Percentiles rank a stretch among this genome's conserved stretches.
Conservation (phyloP, 768 basidiomycete genomes). For the Tephrocybe rancida region DNA sequence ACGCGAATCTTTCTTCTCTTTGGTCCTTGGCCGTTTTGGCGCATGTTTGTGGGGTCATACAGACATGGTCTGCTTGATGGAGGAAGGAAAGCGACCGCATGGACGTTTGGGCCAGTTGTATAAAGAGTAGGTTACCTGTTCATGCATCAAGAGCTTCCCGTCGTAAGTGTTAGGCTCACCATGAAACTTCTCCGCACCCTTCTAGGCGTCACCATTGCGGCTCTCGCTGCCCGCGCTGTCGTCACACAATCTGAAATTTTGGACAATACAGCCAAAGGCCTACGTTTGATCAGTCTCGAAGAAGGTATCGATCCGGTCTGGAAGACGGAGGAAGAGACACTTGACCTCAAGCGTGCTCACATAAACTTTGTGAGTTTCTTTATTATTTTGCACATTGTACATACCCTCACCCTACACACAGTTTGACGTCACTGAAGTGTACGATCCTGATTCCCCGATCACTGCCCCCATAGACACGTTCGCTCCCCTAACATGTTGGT, state of each 20-base stretch:
- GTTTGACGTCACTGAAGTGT: conserved; percentile 1
- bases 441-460: not conserved
- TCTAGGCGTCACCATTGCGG: not conserved
- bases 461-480: not conserved
- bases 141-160: too few relatives aligned
- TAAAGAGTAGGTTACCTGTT: not conserved
- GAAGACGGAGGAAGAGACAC: conserved; percentile 32
- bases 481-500: not conserved
- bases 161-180: not conserved
- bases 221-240: conserved; percentile 6
- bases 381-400: conserved; percentile 14
- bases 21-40: not conserved
- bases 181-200: not conserved
- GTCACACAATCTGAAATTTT: conserved; percentile 23
- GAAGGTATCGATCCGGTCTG: conserved; percentile 30
- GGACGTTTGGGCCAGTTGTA: not conserved
- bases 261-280: conserved; percentile 31
- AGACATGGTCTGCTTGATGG: not conserved
- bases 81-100: not conserved
- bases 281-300: conserved; percentile 31
- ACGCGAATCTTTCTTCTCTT: not conserved
- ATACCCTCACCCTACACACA: not conserved
- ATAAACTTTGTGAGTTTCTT: conserved; percentile 17
- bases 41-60: not conserved
- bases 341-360: conserved; percentile 25